Evolutionary conservation across 2,329 filamentous ascomycete species (phyloP), one percentile per base, ranked within the genome.

Genomic region (Phialophora expanda): DNA sequence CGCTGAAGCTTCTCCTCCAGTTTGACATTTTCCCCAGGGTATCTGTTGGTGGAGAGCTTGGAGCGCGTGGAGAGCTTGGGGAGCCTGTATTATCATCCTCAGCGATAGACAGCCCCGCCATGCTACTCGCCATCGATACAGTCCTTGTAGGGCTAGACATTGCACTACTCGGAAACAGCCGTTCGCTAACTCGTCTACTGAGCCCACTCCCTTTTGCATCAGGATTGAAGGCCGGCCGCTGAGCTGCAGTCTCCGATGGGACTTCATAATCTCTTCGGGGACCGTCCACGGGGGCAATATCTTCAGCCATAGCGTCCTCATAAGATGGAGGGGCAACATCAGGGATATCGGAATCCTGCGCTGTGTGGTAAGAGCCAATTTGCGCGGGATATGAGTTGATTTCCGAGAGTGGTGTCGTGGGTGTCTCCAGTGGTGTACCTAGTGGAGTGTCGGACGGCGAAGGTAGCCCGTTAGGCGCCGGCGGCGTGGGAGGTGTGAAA

Each of bases 261-360:
- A 67, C 61, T 75, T 79, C 77, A 78, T 82, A 82, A 74, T 82
- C 79, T 73, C 79, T 77, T 72, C 93, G 83, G 28, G 89, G 81
- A 67, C 88, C 90, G 75, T 92, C 86, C 63, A 92, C 86, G 1
- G 92, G 91, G 41, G 86, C 89, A 68, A 95, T 79, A 65, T 89
- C 86, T 70, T 91, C 89, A 6, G 92, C 93, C 79, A 97, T 89
- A 12, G 92, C 93, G 78, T 97, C 93, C 78, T 97, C 93, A 75
- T 98, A 98, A 74, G 92, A 97, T 7, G 93, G 93, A 20, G 94
- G 93, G n/a, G 92, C 91, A 63, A 95, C 92, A 34, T 92, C 89
- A 69, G 69, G 67, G 30, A 69, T 50, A 32, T 68, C 63, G 9
- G 48, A 44, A 12, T 56, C 57, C 17, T 66, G 48, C 20, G 64